Conservation (phyloP, 1,284 basidiomycete species). For the Ceratobasidium sp. region DNA sequence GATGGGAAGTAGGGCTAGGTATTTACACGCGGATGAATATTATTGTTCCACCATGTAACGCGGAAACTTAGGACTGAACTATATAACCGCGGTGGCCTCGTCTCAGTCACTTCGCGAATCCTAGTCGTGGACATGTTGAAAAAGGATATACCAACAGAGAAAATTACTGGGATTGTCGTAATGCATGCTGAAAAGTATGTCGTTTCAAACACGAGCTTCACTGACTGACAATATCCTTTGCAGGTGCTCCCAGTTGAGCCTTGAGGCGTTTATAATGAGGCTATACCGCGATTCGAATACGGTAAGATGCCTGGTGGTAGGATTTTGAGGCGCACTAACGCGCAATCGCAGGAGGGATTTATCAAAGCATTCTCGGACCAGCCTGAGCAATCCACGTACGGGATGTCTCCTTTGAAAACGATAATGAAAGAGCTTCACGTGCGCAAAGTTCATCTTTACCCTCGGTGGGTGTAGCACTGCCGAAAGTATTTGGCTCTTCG, state of each 20-base stretch:
- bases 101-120: slow-evolving; percentile 93
- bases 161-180: slow-evolving; percentile 92
- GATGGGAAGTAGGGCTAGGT: slow-evolving; percentile 80
- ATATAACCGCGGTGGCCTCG: slow-evolving; percentile 85
- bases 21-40: too few species aligned
- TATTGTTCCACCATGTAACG: too few species aligned
- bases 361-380: slow-evolving; percentile 97
- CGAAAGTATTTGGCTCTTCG: not conserved
- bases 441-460: slow-evolving; percentile 87
- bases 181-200: slow-evolving; percentile 87
- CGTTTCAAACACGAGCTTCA: not conserved
- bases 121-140: slow-evolving; percentile 95
- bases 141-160: slow-evolving; percentile 78
- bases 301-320: slow-evolving; percentile 46
- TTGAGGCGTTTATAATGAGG: slow-evolving; percentile 89
- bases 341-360: slow-evolving; percentile 69
- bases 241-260: slow-evolving; percentile 81
- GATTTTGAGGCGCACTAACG: slow-evolving; percentile 35
- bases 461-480: slow-evolving; percentile 62
- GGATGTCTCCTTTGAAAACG: slow-evolving; percentile 86
- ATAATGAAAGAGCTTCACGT: slow-evolving; percentile 93
- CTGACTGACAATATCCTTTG: slow-evolving; percentile 4
- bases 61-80: slow-evolving; percentile 67
- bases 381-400: slow-evolving; percentile 91
- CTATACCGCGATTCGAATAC: slow-evolving; percentile 85